A percentile compares a stretch with the other conserved stretches of the same genome.
Evolutionary conservation across 2,329 filamentous ascomycete species (phyloP).

Genomic region (Pseudophaeomoniella oleicola): DNA sequence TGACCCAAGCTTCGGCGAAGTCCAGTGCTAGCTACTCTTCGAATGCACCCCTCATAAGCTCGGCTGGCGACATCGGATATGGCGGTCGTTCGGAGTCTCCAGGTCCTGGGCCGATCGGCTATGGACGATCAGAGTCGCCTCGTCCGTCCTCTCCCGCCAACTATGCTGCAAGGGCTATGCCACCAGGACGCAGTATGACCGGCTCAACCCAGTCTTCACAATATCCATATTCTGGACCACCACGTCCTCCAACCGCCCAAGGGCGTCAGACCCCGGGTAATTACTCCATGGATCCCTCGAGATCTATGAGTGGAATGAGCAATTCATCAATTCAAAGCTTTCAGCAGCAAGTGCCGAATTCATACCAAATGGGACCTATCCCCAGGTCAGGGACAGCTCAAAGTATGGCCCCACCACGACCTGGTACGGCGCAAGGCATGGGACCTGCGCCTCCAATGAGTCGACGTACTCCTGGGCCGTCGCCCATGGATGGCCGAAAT

Average conservation of each 20-base stretch:
- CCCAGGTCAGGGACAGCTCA: constrained; percentile 11
- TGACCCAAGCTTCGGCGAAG: constrained; percentile 40
- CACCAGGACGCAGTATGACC: constrained; percentile 8
- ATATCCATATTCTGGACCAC: constrained; percentile 13
- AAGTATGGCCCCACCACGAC: too few species aligned
- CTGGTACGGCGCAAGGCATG: constrained; percentile 11
- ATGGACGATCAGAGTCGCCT: constrained; percentile 13
- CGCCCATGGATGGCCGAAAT: background rate
- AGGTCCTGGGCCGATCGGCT: constrained; percentile 15
- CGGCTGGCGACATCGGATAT: constrained; percentile 48
- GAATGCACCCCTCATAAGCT: constrained; percentile 45
- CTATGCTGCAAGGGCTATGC: constrained; percentile 9
- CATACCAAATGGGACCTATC: constrained; percentile 14
- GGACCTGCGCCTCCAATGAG: constrained; percentile 6
- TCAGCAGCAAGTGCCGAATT: constrained; percentile 10
- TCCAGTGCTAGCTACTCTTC: constrained; percentile 46
- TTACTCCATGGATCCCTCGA: too few species aligned
- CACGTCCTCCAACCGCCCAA: constrained; percentile 12
- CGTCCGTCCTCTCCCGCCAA: constrained; percentile 12
- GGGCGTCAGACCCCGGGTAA: too few species aligned
- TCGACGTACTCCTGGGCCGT: constrained; percentile 6
- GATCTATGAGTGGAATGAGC: background rate
- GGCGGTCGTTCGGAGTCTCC: constrained; percentile 6
- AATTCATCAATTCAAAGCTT: background rate
- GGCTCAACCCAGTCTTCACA: constrained; percentile 14